Evolutionary conservation across 1,284 basidiomycete species (phyloP).

Genomic region (Ceratobasidium sp.): DNA sequence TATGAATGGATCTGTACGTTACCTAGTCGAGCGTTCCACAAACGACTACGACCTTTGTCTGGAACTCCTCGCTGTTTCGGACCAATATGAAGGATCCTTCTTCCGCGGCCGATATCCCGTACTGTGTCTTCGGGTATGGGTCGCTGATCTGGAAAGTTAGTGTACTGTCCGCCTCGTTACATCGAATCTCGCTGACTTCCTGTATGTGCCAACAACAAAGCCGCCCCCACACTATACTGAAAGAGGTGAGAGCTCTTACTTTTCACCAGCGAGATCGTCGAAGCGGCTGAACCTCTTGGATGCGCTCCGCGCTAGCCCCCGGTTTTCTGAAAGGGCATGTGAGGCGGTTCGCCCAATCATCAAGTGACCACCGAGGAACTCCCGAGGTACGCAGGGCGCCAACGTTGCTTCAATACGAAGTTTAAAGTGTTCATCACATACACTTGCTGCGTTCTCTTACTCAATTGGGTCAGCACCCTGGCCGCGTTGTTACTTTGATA

Average conservation of each 20-base stretch:
- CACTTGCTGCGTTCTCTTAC: slow-evolving; percentile 8
- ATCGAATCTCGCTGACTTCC: slow-evolving; percentile 39
- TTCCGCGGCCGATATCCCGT: slow-evolving; percentile 51
- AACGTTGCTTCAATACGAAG: slow-evolving; percentile 11
- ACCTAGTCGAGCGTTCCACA: slow-evolving; percentile 5
- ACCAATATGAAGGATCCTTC: slow-evolving; percentile 24
- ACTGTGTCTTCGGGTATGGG: slow-evolving; percentile 82
- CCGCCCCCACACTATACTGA: slow-evolving; percentile 35
- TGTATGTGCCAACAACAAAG: slow-evolving; percentile 21
- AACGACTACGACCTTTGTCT: slow-evolving; percentile 35
- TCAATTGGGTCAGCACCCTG: slow-evolving; percentile 66
- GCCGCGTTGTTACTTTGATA: slow-evolving; percentile 89
- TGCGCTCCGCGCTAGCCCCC: slow-evolving; percentile 60
- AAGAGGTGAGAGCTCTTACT: slow-evolving; percentile 17
- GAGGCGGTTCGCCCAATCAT: slow-evolving; percentile 85
- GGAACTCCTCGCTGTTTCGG: slow-evolving; percentile 18
- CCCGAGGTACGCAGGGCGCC: slow-evolving; percentile 65
- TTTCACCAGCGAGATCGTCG: slow-evolving; percentile 31
- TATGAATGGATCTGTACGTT: slow-evolving; percentile 6
- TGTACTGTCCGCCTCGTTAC: slow-evolving; percentile 27
- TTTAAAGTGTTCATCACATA: slow-evolving; percentile 41
- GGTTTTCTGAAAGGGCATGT: slow-evolving; percentile 89
- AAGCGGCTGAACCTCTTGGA: slow-evolving; percentile 12
- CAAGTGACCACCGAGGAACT: slow-evolving; percentile 87
- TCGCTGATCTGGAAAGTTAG: slow-evolving; percentile 82